Evolutionary conservation across 306 rosid species (phyloP).

Genomic region (Bauhinia variegata): DNA sequence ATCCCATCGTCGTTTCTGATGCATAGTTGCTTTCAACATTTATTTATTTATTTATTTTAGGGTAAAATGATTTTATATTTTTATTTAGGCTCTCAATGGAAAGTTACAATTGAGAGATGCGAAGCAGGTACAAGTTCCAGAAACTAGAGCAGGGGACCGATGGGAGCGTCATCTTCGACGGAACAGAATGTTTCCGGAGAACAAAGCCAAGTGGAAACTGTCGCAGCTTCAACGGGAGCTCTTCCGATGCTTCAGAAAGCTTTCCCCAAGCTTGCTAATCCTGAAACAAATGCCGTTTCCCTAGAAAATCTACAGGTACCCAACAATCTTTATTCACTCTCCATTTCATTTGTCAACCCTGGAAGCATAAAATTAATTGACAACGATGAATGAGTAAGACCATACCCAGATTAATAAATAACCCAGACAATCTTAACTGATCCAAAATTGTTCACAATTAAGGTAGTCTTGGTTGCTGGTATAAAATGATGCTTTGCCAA

Average conservation of each 20-base stretch:
- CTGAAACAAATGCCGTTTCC: conserved; percentile 59
- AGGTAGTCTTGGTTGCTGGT: background rate
- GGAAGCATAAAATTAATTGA: background rate
- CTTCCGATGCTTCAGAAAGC: conserved; percentile 72
- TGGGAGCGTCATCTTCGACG: conserved; percentile 86
- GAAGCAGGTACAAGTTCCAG: background rate
- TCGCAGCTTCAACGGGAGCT: conserved; percentile 77
- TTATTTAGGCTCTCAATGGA: too few species aligned
- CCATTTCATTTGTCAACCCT: background rate
- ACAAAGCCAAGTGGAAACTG: conserved; percentile 64
- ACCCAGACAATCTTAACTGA: background rate
- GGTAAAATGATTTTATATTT: too few species aligned
- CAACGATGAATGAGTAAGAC: background rate
- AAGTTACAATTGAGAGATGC: background rate
- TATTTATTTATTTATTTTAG: too few species aligned
- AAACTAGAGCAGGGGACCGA: conserved; percentile 31
- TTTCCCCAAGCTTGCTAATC: conserved; percentile 66
- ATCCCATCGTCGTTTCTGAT: too few species aligned
- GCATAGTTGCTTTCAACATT: too few species aligned
- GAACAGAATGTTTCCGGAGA: conserved; percentile 54
- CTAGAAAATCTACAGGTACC: conserved; percentile 56
- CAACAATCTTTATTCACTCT: conserved; percentile 3
- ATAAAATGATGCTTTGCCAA: background rate
- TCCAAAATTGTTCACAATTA: background rate
- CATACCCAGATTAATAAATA: too few species aligned